phyloP scores from a whole-genome alignment of 257 asterid genomes.

The Solanum phureja region DNA sequence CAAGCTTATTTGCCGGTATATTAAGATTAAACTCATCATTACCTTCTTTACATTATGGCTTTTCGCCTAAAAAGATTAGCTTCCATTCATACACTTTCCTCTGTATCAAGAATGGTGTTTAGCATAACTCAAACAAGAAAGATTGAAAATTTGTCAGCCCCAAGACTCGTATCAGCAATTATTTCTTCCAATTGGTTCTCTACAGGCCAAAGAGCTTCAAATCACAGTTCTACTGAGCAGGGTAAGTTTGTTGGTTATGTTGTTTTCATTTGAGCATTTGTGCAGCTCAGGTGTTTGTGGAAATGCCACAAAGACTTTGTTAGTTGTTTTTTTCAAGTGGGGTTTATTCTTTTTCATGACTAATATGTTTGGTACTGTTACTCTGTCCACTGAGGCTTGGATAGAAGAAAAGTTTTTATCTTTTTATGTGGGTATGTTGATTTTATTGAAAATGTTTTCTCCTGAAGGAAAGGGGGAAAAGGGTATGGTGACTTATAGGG shows the following conservation, averaged over 20 bases:
- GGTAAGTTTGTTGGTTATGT: conserved; percentile 15
- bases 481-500: neutral
- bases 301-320: conserved; percentile 22
- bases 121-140: neutral
- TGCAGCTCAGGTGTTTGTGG: conserved; percentile 25
- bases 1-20: neutral
- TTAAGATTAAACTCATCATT: neutral
- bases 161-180: conserved; percentile 5
- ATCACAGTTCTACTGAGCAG: neutral
- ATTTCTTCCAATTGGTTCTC: conserved; percentile 7
- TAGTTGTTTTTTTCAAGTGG: neutral
- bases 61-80: conserved; percentile 15
- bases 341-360: neutral
- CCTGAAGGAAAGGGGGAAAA: neutral
- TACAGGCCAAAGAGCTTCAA: conserved; percentile 1
- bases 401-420: neutral
- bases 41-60: conserved; percentile 13
- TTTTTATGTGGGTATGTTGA: neutral
- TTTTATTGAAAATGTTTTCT: neutral
- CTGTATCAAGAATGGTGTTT: neutral
- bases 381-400: neutral
- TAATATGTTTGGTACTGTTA: neutral
- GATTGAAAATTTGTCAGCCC: neutral
- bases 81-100: conserved; percentile 8
- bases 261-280: neutral